A percentile compares a stretch with the other conserved stretches of the same genome.
Evolutionary conservation across 2,329 filamentous ascomycete genomes (phyloP).

Genomic region (Westerdykella sp.): DNA sequence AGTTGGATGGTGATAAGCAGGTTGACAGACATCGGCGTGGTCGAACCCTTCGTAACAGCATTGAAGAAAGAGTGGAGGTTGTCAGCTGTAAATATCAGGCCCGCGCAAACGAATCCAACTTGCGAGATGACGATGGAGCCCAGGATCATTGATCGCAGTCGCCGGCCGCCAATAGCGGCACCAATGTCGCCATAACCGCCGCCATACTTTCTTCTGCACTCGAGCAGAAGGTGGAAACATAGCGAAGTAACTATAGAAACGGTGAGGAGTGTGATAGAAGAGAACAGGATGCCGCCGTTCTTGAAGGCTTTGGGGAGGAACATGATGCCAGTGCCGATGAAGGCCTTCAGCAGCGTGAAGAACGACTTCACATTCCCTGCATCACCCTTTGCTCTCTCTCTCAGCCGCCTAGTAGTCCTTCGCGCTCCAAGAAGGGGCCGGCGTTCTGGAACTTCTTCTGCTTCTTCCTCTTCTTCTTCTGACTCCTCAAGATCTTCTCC

Average conservation of each 20-base stretch:
- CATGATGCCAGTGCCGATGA: slow-evolving; percentile 76
- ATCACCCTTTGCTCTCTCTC: slow-evolving; percentile 48
- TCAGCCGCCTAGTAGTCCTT: slow-evolving; percentile 45
- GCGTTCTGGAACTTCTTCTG: slow-evolving; percentile 49
- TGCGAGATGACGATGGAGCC: slow-evolving; percentile 67
- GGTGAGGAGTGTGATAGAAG: slow-evolving; percentile 59
- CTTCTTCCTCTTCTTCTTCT: slow-evolving; percentile 49
- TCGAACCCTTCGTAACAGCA: slow-evolving; percentile 50
- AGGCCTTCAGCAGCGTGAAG: slow-evolving; percentile 72
- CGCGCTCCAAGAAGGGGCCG: slow-evolving; percentile 56
- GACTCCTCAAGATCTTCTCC: slow-evolving; percentile 60
- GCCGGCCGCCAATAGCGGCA: slow-evolving; percentile 56
- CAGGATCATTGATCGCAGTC: slow-evolving; percentile 60
- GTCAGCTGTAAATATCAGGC: slow-evolving; percentile 71
- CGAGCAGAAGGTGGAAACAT: slow-evolving; percentile 65
- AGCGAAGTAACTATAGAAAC: slow-evolving; percentile 62
- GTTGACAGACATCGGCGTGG: slow-evolving; percentile 48
- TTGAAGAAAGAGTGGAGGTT: slow-evolving; percentile 63
- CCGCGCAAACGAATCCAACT: slow-evolving; percentile 71
- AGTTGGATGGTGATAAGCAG: slow-evolving; percentile 62
- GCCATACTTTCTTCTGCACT: slow-evolving; percentile 58
- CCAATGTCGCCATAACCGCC: slow-evolving; percentile 72
- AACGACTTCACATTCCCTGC: slow-evolving; percentile 67
- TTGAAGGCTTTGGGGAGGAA: slow-evolving; percentile 74
- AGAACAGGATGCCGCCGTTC: slow-evolving; percentile 72